Evolutionary conservation across 306 rosid genomes (phyloP), one percentile per base, ranked within the genome.

Genomic region (Gastrolobium bilobum): DNA sequence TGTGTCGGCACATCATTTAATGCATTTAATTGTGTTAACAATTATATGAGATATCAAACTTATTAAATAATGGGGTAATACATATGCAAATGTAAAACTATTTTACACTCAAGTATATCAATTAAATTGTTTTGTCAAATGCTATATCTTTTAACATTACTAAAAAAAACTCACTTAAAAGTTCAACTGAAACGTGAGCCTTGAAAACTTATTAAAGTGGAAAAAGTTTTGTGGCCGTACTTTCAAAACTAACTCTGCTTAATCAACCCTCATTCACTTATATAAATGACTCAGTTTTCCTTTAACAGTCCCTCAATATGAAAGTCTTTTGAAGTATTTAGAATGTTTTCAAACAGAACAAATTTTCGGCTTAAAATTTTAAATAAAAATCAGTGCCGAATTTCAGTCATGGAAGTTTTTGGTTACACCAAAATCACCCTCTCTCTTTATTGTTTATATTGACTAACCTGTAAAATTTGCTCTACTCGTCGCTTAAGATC

Each of bases 391-490:
- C 10, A 76, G 34, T 34, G n/a, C 7, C 38, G 5, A 58, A 47
- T 59, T 39, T 54, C 65, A 68, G 20, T 15, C 37, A 54, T 58
- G 62, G 42, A 2, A 44, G 37, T 3, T 13, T 71, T 48, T 4
- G 29, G 70, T 40, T 72, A 72, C 10, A 34, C 51, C 60, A 34
- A 67, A 58, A 33, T 57, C 8, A 43, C 0, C 54, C 33, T 15
- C 3, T 20, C 2, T 31, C 42, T 20, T 48, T 26, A 31, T 51
- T 33, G 15, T 40, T 52, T 30, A 38, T 30, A 35, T 44, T 44
- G 54, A 73, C 94, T 80, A 39, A 89, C 99, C 90, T 87, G 81
- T 78, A 87, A 35, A 59, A 94, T 81, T 88, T 82, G 88, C 73
- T 89, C 89, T 35, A 58, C 80, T 52, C 91, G 81, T 53, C 73